Evolutionary conservation across 1,284 basidiomycete genomes (phyloP), one percentile per base, ranked within the genome.

Genomic region (Cryptococcus jaspeensis): DNA sequence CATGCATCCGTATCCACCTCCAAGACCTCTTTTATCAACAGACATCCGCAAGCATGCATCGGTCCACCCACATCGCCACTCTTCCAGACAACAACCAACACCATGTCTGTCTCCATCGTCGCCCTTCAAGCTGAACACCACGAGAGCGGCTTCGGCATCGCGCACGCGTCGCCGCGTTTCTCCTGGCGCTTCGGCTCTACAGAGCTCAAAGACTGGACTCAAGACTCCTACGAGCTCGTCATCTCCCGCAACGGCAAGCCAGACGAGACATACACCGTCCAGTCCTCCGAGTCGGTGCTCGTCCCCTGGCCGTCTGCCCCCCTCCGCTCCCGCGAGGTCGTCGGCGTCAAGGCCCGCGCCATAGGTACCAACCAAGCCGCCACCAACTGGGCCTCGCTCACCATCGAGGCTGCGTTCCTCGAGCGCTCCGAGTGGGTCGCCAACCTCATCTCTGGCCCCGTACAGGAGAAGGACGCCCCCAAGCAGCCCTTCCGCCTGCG

Each of bases 231-330:
- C 59, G 65, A 67, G 39, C n/a, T 75, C 5, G 18, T 36, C n/a
- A 48, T 73, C 38, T 41, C 37, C 4, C 55, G 60, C 3, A 50
- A 39, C 0, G 32, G 32, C 18, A 49, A 25, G 15, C 42, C 53
- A 6, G 59, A 56, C n/a, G 58, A 69, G 35, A n/a, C 42, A 1
- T 65, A 62, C 53, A 46, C 25, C 1, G 60, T 64, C 5, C 41
- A 60, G 0, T 61, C 60, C 2, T 25, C 35, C 2, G 42, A 67
- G 15, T 63, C 57, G 2, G 59, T 69, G 1, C 56, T 70, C 11
- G 69, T 72, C 5, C 58, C 67, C 2, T 73, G 72, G 72, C 71
- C 71, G 3, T 61, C 58, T 2, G n/a, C 36, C 5, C 59, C 63
- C 5, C 58, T 73, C 13, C 22, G 22, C 11, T 68, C 66, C 15